Evolutionary conservation across 306 rosid species (phyloP).

Genomic region (Carpinus viminea): DNA sequence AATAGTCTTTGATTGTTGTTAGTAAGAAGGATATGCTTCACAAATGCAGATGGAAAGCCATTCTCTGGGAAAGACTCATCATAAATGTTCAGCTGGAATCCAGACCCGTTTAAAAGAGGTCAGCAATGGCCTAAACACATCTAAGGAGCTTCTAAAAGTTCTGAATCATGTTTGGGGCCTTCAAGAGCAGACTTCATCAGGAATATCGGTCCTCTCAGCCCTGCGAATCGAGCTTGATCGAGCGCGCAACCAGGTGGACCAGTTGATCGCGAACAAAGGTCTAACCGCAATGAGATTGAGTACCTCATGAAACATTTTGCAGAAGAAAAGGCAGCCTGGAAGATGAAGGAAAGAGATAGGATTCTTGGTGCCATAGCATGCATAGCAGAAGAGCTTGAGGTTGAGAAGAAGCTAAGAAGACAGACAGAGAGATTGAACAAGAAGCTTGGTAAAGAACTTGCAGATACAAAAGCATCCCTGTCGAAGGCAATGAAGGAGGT

Average conservation of each 20-base stretch:
- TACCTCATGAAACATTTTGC: constrained; percentile 53
- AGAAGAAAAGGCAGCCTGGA: constrained; percentile 81
- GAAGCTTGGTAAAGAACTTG: constrained; percentile 76
- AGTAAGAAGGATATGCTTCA: neutral
- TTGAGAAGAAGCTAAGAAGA: constrained; percentile 77
- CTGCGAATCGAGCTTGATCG: constrained; percentile 68
- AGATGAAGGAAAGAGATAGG: constrained; percentile 65
- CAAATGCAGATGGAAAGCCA: constrained; percentile 50
- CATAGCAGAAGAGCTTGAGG: constrained; percentile 65
- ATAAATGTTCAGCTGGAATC: constrained; percentile 34
- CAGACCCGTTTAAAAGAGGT: constrained; percentile 75
- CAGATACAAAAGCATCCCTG: constrained; percentile 51
- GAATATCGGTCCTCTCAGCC: constrained; percentile 58
- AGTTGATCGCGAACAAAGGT: constrained; percentile 53
- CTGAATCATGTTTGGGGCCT: constrained; percentile 55
- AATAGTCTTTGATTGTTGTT: neutral
- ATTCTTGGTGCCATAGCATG: constrained; percentile 50
- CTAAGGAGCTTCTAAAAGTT: constrained; percentile 78
- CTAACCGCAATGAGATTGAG: constrained; percentile 50
- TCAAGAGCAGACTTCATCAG: constrained; percentile 53
- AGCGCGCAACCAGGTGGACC: constrained; percentile 58
- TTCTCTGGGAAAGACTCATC: constrained; percentile 33
- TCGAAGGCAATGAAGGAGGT: constrained; percentile 60
- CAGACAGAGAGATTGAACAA: constrained; percentile 81
- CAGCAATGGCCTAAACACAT: constrained; percentile 61